These are phyloP conservation scores for Petasospora fabianii DNA, from an alignment of 1,139 yeast genomes.

Conservation along the genomic window DNA sequence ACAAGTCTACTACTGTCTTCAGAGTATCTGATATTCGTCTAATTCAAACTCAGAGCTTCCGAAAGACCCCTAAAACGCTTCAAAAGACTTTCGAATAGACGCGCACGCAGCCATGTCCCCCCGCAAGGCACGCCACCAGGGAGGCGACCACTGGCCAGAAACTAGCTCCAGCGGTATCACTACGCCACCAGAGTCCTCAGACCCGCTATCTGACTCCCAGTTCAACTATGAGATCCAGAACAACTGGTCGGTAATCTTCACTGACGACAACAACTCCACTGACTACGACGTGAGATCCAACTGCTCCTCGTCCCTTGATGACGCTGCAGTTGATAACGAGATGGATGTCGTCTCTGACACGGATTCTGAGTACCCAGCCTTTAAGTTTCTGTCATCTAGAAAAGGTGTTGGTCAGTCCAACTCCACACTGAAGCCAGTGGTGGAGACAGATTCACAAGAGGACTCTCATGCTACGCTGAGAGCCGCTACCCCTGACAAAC, in stretches of 20 bases:
- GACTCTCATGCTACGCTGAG: conserved; percentile 7
- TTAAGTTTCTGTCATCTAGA: conserved; percentile 3
- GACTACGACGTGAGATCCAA: conserved; percentile 25
- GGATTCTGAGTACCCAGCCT: conserved; percentile 15
- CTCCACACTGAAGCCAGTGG: conserved; percentile 9
- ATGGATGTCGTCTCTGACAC: conserved; percentile 17
- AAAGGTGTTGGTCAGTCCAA: conserved; percentile 2
- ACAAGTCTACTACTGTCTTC: too few species aligned
- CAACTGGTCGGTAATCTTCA: conserved; percentile 27
- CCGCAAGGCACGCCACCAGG: conserved; percentile 2
- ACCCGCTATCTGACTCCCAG: conserved; percentile 11
- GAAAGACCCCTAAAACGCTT: background rate
- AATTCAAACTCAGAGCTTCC: too few species aligned
- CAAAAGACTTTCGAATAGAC: background rate
- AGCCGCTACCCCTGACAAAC: background rate
- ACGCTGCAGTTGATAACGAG: conserved; percentile 5
- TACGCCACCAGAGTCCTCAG: background rate
- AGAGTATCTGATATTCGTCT: too few species aligned
- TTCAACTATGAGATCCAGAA: conserved; percentile 20
- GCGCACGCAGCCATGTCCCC: background rate
- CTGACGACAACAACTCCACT: conserved; percentile 27
- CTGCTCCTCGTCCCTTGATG: conserved; percentile 20
- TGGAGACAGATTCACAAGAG: conserved; percentile 7
- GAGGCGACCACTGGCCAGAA: background rate
- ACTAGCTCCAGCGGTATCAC: background rate